Percentiles rank a stretch among this genome's conserved stretches.
Conservation (phyloP, 208 protist genomes). For the Trypanosoma boissoni region DNA sequence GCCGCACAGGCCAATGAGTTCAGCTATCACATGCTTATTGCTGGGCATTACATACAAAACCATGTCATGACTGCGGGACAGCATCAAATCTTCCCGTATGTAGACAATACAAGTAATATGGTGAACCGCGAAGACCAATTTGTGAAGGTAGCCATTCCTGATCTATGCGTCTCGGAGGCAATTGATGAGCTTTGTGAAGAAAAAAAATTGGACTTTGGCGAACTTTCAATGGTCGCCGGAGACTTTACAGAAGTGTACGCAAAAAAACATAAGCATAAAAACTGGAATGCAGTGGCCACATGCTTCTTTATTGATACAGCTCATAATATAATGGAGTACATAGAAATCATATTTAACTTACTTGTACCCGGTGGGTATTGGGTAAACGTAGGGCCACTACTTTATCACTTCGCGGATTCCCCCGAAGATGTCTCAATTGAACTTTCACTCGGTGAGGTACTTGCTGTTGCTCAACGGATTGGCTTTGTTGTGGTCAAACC, state of each 20-base stretch:
- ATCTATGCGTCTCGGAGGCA: constrained; percentile 82
- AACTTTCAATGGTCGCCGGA: constrained; percentile 96
- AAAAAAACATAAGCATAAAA: constrained; percentile 72
- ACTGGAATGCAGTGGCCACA: constrained; percentile 92
- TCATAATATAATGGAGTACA: constrained; percentile 95
- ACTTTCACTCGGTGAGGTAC: constrained; percentile 85
- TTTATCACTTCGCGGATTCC: constrained; percentile 95
- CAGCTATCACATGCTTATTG: constrained; percentile 97
- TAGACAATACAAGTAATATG: constrained; percentile 92
- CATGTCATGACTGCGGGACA: constrained; percentile 73
- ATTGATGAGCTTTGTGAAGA: constrained; percentile 61
- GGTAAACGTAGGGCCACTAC: constrained; percentile 95
- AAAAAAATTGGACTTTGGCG: constrained; percentile 49
- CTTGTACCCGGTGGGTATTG: constrained; percentile 93
- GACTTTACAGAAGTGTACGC: constrained; percentile 96
- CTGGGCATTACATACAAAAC: constrained; percentile 96
- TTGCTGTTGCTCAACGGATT: constrained; percentile 72
- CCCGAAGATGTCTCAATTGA: constrained; percentile 88
- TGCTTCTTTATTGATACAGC: constrained; percentile 98
- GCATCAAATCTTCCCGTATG: constrained; percentile 91
- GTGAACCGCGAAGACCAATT: constrained; percentile 88
- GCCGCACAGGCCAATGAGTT: constrained; percentile 96
- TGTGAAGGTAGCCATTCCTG: constrained; percentile 86
- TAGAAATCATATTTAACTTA: constrained; percentile 91
- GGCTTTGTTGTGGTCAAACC: constrained; percentile 71